Evolutionary conservation across 495 filamentous ascomycete genomes (phyloP).

Genomic region (Penicillium cinerascens): DNA sequence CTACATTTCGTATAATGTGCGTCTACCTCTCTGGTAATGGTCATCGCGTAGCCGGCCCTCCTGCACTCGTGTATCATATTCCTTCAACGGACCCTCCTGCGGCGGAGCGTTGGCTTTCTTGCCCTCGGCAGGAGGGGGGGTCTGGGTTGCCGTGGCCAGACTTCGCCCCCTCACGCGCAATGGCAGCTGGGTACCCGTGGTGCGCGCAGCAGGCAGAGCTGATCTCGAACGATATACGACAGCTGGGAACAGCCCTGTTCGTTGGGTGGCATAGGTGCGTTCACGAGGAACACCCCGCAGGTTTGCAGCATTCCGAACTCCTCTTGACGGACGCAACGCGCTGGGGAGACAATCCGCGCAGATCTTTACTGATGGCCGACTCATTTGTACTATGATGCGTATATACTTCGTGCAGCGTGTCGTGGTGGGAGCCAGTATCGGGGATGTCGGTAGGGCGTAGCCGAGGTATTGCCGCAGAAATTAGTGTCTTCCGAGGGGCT

Average conservation of each 20-base stretch:
- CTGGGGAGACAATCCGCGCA: constrained; percentile 33
- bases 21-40: constrained; percentile 79
- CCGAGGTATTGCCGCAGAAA: constrained; percentile 25
- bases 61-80: constrained; percentile 80
- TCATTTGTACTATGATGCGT: constrained; percentile 24
- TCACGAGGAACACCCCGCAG: constrained; percentile 15
- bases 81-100: constrained; percentile 67
- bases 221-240: not conserved
- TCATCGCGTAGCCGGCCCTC: constrained; percentile 75
- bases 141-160: constrained; percentile 18
- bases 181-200: not conserved
- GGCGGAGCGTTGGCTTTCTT: constrained; percentile 9
- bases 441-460: constrained; percentile 14
- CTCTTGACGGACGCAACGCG: constrained; percentile 27
- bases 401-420: constrained; percentile 1
- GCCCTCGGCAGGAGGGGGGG: constrained; percentile 4
- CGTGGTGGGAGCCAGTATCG: not conserved
- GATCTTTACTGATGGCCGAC: constrained; percentile 31
- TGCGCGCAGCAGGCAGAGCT: not conserved
- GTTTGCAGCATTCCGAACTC: constrained; percentile 14
- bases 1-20: not conserved
- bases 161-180: constrained; percentile 7
- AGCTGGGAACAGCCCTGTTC: not conserved
- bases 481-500: constrained; percentile 18
- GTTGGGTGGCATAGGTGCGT: constrained; percentile 10